A percentile compares a stretch with the other conserved stretches of the same genome.
These are phyloP conservation scores for Hemisphaericaspora nanyangensis DNA, from an alignment of 805 yeast genomes.

Conservation along the genomic window DNA sequence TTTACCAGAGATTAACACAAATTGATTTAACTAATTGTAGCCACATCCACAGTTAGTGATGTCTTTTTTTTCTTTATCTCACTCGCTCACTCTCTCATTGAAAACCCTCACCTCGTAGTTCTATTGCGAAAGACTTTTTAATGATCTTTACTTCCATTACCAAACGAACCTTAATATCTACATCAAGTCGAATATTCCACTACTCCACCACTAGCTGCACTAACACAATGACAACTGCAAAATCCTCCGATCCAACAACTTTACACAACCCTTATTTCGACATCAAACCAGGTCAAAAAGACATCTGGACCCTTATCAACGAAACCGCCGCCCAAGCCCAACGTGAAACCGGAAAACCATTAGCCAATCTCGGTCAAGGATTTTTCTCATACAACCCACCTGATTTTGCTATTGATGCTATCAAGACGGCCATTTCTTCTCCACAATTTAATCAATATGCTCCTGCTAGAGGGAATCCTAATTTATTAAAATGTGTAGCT, in stretches of 20 bases:
- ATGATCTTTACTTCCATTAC: no score
- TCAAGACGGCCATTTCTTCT: slow-evolving; percentile 64
- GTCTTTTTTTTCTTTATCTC: no score
- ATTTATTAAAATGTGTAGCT: slow-evolving; percentile 65
- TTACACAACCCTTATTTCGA: slow-evolving; percentile 62
- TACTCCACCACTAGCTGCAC: no score
- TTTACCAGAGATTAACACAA: no score
- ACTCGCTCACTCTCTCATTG: no score
- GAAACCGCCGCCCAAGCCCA: slow-evolving; percentile 90
- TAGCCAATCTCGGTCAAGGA: slow-evolving; percentile 93
- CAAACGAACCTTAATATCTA: no score
- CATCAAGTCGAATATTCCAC: no score
- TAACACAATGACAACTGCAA: no score
- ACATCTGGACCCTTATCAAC: slow-evolving; percentile 92
- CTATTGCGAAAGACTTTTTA: no score
- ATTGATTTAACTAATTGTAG: no score
- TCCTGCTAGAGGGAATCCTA: slow-evolving; percentile 82
- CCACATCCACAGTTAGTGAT: no score
- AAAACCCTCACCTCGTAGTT: no score
- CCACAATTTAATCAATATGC: slow-evolving; percentile 90
- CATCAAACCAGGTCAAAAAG: slow-evolving; percentile 63
- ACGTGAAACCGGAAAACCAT: slow-evolving; percentile 63
- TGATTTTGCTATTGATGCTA: slow-evolving; percentile 82
- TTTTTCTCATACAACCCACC: slow-evolving; percentile 97
- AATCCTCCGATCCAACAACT: slow-evolving; percentile 11